Percentiles rank a stretch among this genome's conserved stretches.
Evolutionary conservation across 805 yeast species (phyloP).

Genomic region (Wickerhamiella bombiphila): DNA sequence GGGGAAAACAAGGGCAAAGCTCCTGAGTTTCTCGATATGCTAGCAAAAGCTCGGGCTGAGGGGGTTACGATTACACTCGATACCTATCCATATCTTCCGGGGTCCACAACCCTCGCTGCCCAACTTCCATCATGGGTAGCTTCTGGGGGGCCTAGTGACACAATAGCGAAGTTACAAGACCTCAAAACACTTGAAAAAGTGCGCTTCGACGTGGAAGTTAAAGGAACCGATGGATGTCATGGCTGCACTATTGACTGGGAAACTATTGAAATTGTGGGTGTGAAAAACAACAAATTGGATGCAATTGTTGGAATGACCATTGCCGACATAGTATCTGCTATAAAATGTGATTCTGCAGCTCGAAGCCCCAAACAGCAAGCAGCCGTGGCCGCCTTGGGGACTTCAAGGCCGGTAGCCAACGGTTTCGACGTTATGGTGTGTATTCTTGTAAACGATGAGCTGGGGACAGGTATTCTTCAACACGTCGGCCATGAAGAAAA

Average conservation of each 20-base stretch:
- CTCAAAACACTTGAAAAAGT: conserved; percentile 4
- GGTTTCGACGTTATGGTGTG: conserved; percentile 9
- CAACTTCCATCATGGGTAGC: conserved; percentile 13
- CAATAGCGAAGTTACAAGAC: conserved; percentile 1
- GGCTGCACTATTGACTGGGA: conserved; percentile 13
- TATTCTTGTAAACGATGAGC: conserved; percentile 7
- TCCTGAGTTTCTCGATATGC: conserved; percentile 8
- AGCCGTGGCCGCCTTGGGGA: background rate
- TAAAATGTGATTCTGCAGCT: background rate
- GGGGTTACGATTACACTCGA: conserved; percentile 9
- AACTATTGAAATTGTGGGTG: conserved; percentile 12
- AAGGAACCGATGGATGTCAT: conserved; percentile 14
- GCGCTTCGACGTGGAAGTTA: conserved; percentile 9
- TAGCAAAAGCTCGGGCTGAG: conserved; percentile 3
- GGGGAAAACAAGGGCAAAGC: conserved; percentile 10
- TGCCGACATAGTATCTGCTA: conserved; percentile 1
- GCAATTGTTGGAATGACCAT: conserved; percentile 8
- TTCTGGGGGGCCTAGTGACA: conserved; percentile 7
- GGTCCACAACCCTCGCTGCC: conserved; percentile 13
- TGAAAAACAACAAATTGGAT: conserved; percentile 3
- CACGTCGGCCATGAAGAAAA: conserved; percentile 13
- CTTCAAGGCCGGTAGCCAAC: background rate
- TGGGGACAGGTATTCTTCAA: conserved; percentile 10
- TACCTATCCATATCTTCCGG: conserved; percentile 12
- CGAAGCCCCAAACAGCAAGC: no score